phyloP scores from a whole-genome alignment of 2,329 filamentous ascomycete genomes.

The Scorias spongiosa region DNA sequence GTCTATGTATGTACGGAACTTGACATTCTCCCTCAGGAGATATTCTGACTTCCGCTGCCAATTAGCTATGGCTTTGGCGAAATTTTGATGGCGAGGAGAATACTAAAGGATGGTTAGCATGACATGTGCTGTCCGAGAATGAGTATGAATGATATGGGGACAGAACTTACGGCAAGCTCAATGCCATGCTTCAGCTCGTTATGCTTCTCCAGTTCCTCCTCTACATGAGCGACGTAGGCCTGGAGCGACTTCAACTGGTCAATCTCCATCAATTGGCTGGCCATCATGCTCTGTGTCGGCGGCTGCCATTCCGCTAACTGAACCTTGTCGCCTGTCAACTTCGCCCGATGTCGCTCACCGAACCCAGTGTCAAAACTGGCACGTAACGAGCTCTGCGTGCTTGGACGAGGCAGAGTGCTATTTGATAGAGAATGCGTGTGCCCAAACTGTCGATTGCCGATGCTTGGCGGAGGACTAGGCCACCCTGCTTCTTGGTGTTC shows the following conservation, averaged over 20 bases:
- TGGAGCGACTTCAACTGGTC: conserved; percentile 66
- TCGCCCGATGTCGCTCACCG: conserved; percentile 31
- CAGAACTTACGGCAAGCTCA: conserved; percentile 52
- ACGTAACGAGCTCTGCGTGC: conserved; percentile 37
- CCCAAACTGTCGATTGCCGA: conserved; percentile 1
- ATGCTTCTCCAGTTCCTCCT: conserved; percentile 71
- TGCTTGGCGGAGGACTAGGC: conserved; percentile 10
- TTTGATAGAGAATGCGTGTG: conserved; percentile 18
- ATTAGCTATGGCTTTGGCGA: conserved; percentile 74
- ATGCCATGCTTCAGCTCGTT: conserved; percentile 79
- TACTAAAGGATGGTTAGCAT: conserved; percentile 35
- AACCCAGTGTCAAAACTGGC: conserved; percentile 42
- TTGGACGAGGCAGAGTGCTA: conserved; percentile 15
- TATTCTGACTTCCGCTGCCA: conserved; percentile 96
- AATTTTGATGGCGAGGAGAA: conserved; percentile 68
- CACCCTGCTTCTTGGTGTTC: conserved; percentile 14
- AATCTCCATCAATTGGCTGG: conserved; percentile 59
- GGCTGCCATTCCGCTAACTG: conserved; percentile 78
- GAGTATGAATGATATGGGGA: not conserved
- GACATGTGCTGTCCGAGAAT: conserved; percentile 1
- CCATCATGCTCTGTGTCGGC: conserved; percentile 78
- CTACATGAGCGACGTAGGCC: conserved; percentile 70
- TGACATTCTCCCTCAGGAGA: conserved; percentile 83
- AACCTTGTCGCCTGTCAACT: conserved; percentile 71
- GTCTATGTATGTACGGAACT: conserved; percentile 92